Conservation (phyloP, 192 early-diverging fungal species). For the Spinellus fusiger region DNA sequence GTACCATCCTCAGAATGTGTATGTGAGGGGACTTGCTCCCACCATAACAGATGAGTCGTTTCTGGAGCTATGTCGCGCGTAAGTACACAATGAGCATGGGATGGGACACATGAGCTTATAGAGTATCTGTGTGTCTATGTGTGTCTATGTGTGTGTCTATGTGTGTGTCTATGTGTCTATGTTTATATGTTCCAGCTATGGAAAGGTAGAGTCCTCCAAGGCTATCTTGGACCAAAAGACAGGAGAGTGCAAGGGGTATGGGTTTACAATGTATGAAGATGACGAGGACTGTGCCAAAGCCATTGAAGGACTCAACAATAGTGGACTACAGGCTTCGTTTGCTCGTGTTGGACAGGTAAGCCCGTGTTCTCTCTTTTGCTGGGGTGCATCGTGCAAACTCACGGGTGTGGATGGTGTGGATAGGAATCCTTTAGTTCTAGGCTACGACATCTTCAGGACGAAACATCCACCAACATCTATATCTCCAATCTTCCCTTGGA, state of each 20-base stretch:
- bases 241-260: constrained; percentile 82
- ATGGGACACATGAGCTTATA: too few species aligned
- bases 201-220: constrained; percentile 72
- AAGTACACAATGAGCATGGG: constrained; percentile 35
- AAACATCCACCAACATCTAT: constrained; percentile 76
- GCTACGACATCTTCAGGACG: constrained; percentile 67
- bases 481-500: constrained; percentile 75
- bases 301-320: constrained; percentile 58
- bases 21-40: constrained; percentile 69
- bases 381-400: neutral
- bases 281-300: constrained; percentile 59
- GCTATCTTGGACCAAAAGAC: constrained; percentile 78
- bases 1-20: constrained; percentile 63
- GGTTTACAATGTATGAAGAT: constrained; percentile 81
- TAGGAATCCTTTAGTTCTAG: constrained; percentile 66
- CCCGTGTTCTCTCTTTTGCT: neutral
- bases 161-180: too few species aligned
- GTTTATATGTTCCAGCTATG: constrained; percentile 53
- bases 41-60: constrained; percentile 65
- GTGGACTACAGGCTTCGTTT: constrained; percentile 70
- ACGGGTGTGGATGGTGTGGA: neutral
- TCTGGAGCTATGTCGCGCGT: constrained; percentile 55
- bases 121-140: too few species aligned
- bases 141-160: too few species aligned
- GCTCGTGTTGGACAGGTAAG: constrained; percentile 57